Percentiles rank a stretch among this genome's conserved stretches.
Evolutionary conservation across 371 early-diverging fungal genomes (phyloP).

Genomic region (Haplosporangium sp.): DNA sequence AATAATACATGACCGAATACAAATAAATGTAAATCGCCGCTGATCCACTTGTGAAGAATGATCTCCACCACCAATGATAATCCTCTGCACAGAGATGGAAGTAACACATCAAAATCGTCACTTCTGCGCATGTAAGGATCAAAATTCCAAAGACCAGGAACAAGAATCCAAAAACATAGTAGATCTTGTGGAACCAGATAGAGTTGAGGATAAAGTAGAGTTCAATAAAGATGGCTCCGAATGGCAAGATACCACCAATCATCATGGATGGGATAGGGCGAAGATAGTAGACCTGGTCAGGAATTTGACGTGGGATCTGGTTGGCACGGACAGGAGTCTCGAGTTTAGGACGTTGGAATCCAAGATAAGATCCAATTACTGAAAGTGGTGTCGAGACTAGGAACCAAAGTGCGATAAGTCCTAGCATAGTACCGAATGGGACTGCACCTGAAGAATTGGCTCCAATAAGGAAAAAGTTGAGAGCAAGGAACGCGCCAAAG

Average conservation of each 20-base stretch:
- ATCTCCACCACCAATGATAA: slow-evolving; percentile 96
- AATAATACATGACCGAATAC: slow-evolving; percentile 86
- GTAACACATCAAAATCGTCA: slow-evolving; percentile 88
- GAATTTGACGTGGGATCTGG: slow-evolving; percentile 95
- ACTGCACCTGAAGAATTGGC: slow-evolving; percentile 93
- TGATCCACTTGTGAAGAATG: slow-evolving; percentile 91
- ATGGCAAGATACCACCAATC: slow-evolving; percentile 90
- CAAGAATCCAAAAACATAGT: slow-evolving; percentile 92
- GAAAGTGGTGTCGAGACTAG: slow-evolving; percentile 92
- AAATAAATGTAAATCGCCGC: slow-evolving; percentile 90
- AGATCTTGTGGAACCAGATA: slow-evolving; percentile 86
- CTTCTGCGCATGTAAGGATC: slow-evolving; percentile 84
- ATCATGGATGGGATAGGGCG: slow-evolving; percentile 78
- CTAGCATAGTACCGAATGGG: slow-evolving; percentile 91
- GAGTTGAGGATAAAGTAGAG: slow-evolving; percentile 89
- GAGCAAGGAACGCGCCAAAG: slow-evolving; percentile 74
- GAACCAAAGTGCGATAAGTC: slow-evolving; percentile 89
- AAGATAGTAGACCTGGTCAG: slow-evolving; percentile 85
- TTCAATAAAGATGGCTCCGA: slow-evolving; percentile 91
- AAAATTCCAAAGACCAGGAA: slow-evolving; percentile 85
- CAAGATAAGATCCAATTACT: slow-evolving; percentile 92
- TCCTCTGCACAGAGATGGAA: slow-evolving; percentile 94
- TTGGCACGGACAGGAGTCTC: slow-evolving; percentile 91
- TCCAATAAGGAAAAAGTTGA: slow-evolving; percentile 93
- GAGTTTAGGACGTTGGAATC: slow-evolving; percentile 87